Conservation (phyloP, 139 green algal genomes). For the Yamagishiella unicocca region DNA sequence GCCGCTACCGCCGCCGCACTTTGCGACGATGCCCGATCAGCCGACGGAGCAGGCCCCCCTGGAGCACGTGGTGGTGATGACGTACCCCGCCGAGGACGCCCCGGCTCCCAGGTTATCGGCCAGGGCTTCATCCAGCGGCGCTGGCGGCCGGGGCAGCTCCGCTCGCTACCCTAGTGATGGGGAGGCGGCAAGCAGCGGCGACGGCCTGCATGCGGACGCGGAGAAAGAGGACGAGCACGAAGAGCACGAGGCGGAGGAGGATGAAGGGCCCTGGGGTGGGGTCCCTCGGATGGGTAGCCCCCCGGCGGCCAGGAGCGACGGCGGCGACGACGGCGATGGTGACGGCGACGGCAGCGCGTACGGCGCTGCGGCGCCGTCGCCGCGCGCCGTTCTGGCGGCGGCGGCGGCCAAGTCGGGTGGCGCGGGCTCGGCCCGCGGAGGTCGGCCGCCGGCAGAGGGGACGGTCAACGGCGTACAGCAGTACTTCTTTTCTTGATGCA, state of each 20-base stretch:
- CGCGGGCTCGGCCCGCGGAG: neutral
- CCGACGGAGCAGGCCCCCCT: too few species aligned
- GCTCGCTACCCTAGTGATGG: too few species aligned
- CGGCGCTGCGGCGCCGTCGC: neutral
- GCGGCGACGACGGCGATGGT: neutral
- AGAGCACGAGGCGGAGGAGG: neutral
- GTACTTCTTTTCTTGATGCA: conserved; percentile 6
- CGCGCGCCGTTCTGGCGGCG: neutral
- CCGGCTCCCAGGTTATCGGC: neutral
- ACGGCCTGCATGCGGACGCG: too few species aligned
- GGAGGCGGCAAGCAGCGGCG: too few species aligned
- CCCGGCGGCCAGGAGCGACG: neutral
- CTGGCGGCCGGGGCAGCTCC: too few species aligned
- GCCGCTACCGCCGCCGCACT: neutral
- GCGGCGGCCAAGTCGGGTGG: neutral
- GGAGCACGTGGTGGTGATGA: conserved; percentile 10
- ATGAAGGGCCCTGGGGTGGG: neutral
- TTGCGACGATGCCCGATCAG: too few species aligned
- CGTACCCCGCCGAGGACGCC: neutral
- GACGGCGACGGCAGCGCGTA: neutral
- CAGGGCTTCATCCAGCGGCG: too few species aligned
- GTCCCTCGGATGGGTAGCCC: neutral
- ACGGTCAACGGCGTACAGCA: neutral
- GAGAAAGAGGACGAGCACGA: neutral
- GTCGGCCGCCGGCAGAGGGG: neutral